Evolutionary conservation across 208 protist genomes (phyloP).

Genomic region (Leishmania mexicana): DNA sequence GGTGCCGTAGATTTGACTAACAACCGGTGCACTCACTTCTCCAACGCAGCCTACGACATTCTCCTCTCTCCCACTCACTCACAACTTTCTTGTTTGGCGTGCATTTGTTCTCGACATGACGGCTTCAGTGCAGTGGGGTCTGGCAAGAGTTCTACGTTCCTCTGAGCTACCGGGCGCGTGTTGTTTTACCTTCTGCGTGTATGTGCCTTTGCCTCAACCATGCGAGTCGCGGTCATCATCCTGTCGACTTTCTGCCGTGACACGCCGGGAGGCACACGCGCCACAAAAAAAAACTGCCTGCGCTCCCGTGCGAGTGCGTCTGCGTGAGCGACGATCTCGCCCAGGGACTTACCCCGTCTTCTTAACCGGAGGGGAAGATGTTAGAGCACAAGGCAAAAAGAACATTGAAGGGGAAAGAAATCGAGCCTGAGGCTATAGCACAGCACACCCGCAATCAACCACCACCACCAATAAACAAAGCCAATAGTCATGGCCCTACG

Average conservation of each 20-base stretch:
- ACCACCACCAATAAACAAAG: too few species aligned
- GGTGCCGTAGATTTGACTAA: not conserved
- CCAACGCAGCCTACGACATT: not conserved
- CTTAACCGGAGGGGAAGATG: not conserved
- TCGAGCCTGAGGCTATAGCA: not conserved
- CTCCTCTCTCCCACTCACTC: not conserved
- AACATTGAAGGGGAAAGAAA: not conserved
- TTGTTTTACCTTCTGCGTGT: not conserved
- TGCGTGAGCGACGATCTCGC: not conserved
- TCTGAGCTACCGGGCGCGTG: not conserved
- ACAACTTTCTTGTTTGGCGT: not conserved
- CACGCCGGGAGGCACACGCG: not conserved
- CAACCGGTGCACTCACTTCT: not conserved
- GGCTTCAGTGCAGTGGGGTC: not conserved
- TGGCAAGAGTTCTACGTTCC: not conserved
- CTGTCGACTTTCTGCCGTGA: not conserved
- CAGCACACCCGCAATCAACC: not conserved
- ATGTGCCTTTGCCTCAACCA: not conserved
- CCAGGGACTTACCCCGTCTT: not conserved
- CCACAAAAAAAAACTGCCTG: not conserved
- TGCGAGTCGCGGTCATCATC: not conserved
- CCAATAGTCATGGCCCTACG: too few species aligned
- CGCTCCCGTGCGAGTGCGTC: not conserved
- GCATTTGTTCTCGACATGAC: not conserved
- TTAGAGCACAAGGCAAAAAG: not conserved